Base-by-base conservation (phyloP, 179 eudicot species). In the Silene coronaria region DNA sequence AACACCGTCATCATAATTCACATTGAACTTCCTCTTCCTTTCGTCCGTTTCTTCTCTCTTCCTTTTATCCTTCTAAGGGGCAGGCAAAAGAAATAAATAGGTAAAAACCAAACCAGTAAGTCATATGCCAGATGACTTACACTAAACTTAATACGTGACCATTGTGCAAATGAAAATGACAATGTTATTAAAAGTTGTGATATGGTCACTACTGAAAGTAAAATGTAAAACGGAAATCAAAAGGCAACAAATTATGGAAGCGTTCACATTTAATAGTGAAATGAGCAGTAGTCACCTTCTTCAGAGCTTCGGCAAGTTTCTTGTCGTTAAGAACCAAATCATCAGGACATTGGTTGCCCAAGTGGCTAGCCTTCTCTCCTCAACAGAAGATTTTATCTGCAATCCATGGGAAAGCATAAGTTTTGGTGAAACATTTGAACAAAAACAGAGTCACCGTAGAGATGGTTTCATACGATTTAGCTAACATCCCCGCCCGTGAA, bases 271-370 rank as follows among this genome's bases (percentile, higher is more conserved):
- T 32, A 32, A 32, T 32, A 32, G 36, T 32, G 36, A 32, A 32
- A 32, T 32, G 36, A 32, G 36, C 36, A 32, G 36, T 32, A 32
- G 36, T 32, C 36, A 73, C 76, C 76, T 73, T 73, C 67, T 73
- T 73, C 9, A 73, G 67, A 73, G 76, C 76, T 58, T 73, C 97
- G 19, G 88, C 82, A 34, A 94, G 85, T 81, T 87, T 90, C 76
- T 86, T 87, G 69, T 90, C 80, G 71, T 94, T 91, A 72, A 94
- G 77, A 73, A 90, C 91, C 85, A 94, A 79, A 80, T 94, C 98
- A 58, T 91, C 96, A 0, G 97, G 96, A 90, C 83, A 61, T 94
- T 97, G 72, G 92, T 85, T 53, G 97, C 97, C 98, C 98, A 94
- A 65, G 89, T 85, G 36, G 94, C 98, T 57, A 84, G 81, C 71